Evolutionary conservation across 768 basidiomycete genomes (phyloP), one percentile per base, ranked within the genome.

Genomic region (Floccularia luteovirens): DNA sequence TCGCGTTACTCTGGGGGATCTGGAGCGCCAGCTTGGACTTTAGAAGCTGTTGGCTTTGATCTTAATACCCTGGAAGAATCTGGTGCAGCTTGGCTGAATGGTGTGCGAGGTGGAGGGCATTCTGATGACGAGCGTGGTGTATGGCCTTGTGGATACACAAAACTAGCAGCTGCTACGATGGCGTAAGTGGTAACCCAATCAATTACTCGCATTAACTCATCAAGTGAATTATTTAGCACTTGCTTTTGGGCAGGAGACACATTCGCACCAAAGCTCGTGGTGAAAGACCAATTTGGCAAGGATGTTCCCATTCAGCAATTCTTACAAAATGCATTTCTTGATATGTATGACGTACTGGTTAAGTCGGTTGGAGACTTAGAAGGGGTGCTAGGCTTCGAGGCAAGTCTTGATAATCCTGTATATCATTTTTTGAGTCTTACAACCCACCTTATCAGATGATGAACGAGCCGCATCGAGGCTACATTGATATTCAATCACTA

Each of bases 1-100:
- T 94, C 91, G 0, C 79, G 94, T 3, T 93, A 92, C 51, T 79
- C 81, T 2, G 94, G 94, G 5, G 94, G 94, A 31, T 94, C 90
- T 1, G 94, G 96, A 1, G 93, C 94, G 0, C 96, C 96, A 1
- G 90, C 88, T 3, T 99, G 96, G 94, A 96, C 92, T 1, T 66
- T 98, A 1, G 82, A 90, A 44, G 59, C 74, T 7, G 83, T 80
- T 5, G 96, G 94, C 0, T 90, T 98, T 46, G 87, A 94, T 53
- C 62, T 96, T 2, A 63, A 74, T 31, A 75, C 76, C 1, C 64
- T 98, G 2, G 90, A 93, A 46, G 77, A 83, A 41, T 77, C 82
- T 0, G 87, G 83, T 0, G 87, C 91, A 0, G 94, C 91, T 0
- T 97, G 93, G 81, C 62, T 94, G 0, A 66, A 72, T 28, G 92